Percentiles rank a stretch among this genome's conserved stretches.
Evolutionary conservation across 2,329 filamentous ascomycete genomes (phyloP).

Genomic region (Dothideomycetidae sp.): DNA sequence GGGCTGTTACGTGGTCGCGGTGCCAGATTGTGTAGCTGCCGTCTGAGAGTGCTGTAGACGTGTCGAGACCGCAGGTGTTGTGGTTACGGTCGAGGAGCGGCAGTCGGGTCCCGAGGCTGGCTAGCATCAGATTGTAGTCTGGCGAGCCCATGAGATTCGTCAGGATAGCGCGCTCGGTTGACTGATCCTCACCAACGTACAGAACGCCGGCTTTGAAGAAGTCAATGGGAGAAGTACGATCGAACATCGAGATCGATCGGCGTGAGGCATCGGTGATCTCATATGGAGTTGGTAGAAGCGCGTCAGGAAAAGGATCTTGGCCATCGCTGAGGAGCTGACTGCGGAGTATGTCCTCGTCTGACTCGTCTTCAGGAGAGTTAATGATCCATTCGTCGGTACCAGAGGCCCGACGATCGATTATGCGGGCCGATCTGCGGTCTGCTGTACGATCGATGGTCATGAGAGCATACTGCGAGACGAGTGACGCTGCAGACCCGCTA

Average conservation of each 20-base stretch:
- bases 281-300: conserved; percentile 3
- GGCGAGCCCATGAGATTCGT: conserved; percentile 73
- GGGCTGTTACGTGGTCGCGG: conserved; percentile 87
- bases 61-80: conserved; percentile 85
- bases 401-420: conserved; percentile 12
- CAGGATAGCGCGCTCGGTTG: conserved; percentile 67
- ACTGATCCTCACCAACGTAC: conserved; percentile 82
- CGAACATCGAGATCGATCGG: conserved; percentile 67
- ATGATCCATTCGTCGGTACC: conserved; percentile 11
- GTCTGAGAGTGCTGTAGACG: conserved; percentile 54
- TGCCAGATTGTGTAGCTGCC: conserved; percentile 84
- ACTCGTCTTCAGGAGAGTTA: background rate
- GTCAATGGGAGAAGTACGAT: conserved; percentile 78
- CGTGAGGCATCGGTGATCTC: conserved; percentile 29
- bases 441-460: conserved; percentile 10
- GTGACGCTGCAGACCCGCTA: conserved; percentile 4
- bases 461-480: conserved; percentile 12
- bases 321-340: conserved; percentile 7
- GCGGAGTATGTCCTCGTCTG: conserved; percentile 49
- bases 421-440: conserved; percentile 4
- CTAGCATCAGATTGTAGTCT: conserved; percentile 77
- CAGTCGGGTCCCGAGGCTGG: conserved; percentile 67
- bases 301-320: conserved; percentile 10
- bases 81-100: conserved; percentile 69
- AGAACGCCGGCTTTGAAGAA: conserved; percentile 92